A percentile compares a stretch with the other conserved stretches of the same genome.
Conservation (phyloP, 2,329 filamentous ascomycete species). For the Plectosphaerella cucumerina region DNA sequence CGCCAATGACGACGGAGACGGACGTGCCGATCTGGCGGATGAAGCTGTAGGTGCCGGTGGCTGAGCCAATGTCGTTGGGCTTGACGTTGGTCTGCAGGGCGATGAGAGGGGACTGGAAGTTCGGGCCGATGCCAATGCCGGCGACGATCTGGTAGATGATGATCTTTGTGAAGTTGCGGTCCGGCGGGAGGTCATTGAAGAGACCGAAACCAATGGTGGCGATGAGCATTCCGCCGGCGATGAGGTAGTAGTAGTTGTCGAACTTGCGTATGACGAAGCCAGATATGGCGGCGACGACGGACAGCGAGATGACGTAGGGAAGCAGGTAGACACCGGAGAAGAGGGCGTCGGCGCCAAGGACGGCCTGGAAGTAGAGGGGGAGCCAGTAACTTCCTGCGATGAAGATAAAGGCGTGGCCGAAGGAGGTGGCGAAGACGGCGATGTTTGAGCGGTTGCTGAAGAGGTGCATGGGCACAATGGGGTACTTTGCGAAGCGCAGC, state of each 20-base stretch:
- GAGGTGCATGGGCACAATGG: slow-evolving; percentile 63
- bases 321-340: slow-evolving; percentile 59
- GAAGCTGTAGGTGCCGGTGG: slow-evolving; percentile 59
- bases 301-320: slow-evolving; percentile 51
- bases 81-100: slow-evolving; percentile 60
- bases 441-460: slow-evolving; percentile 53
- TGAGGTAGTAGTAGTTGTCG: slow-evolving; percentile 52
- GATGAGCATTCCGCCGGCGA: slow-evolving; percentile 47
- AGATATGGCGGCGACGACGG: slow-evolving; percentile 34
- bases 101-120: slow-evolving; percentile 60
- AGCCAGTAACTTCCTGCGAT: slow-evolving; percentile 66
- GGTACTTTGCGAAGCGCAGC: slow-evolving; percentile 57
- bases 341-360: slow-evolving; percentile 55
- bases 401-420: slow-evolving; percentile 52
- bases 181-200: slow-evolving; percentile 50
- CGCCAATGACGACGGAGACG: slow-evolving; percentile 55
- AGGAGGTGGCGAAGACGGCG: slow-evolving; percentile 45
- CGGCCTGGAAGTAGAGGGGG: slow-evolving; percentile 70
- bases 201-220: slow-evolving; percentile 57
- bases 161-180: slow-evolving; percentile 41
- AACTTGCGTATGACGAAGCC: slow-evolving; percentile 46
- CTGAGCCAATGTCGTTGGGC: slow-evolving; percentile 56
- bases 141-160: slow-evolving; percentile 54
- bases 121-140: slow-evolving; percentile 58
- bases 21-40: slow-evolving; percentile 53